Base-by-base conservation (phyloP, 441 rosid species). In the Mallotus repandus region DNA sequence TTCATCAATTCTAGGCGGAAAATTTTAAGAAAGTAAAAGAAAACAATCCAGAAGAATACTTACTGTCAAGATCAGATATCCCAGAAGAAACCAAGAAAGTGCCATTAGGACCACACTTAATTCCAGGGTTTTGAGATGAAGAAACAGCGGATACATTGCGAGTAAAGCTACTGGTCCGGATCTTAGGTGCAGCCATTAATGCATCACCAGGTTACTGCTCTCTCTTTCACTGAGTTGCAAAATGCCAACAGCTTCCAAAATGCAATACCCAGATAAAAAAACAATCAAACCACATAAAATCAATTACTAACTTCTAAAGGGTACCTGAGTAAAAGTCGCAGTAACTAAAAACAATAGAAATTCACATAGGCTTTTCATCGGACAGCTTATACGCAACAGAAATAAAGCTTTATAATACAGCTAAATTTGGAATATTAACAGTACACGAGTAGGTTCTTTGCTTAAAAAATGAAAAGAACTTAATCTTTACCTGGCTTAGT, bases 21-120 rank as follows among this genome's bases (percentile, higher is more conserved):
- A 11, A 70, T 15, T 9, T 13, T 10, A 4, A 19, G 54, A 69
- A 66, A 3, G 6, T 9, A 35, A 50, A 19, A 16, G 12, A 22
- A 32, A 56, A 57, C 13, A 66, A 52, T 35, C 48, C 10, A 76
- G 69, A 71, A 68, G 21, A 75, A 85, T 83, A 91, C 96, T 89
- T 84, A 93, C 97, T 89, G 83, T 95, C 99, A 69, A 95, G 96
- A 78, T 93, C 95, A 45, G 93, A 87, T 71, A 95, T 88, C 45
- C 99, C 97, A 6, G 96, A 85, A 0, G 99, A 92, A 38, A 91
- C 70, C 54, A 89, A 84, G 69, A 84, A 79, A 25, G 89, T 86
- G 85, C 91, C 94, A 72, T 90, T 93, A 45, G 99, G 95, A 72
- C 98, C 98, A 45, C 81, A 80, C 78, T 89, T 92, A 78, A 95